A percentile compares a stretch with the other conserved stretches of the same genome.
These are phyloP conservation scores for Penicillium palitans DNA, from an alignment of 2,329 filamentous ascomycete species.

Conservation along the genomic window DNA sequence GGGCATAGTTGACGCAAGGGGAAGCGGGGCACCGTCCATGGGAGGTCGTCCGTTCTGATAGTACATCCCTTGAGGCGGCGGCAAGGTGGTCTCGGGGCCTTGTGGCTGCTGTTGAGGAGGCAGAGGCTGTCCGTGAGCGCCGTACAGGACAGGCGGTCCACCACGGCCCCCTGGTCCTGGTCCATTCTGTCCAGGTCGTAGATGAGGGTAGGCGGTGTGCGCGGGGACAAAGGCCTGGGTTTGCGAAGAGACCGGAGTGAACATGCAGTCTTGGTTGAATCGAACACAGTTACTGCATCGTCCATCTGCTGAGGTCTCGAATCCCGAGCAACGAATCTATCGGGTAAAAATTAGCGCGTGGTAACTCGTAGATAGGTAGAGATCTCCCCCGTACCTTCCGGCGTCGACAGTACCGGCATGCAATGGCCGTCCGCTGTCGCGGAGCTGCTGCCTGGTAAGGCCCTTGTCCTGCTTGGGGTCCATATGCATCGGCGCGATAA, in stretches of 20 bases:
- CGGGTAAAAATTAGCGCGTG: constrained; percentile 2
- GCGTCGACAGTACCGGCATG: constrained; percentile 53
- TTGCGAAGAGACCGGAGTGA: constrained; percentile 72
- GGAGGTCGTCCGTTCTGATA: constrained; percentile 38
- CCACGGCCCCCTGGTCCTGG: constrained; percentile 38
- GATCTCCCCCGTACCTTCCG: constrained; percentile 47
- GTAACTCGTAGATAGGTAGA: background rate
- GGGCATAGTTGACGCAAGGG: constrained; percentile 42
- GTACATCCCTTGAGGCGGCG: constrained; percentile 45
- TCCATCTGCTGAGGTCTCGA: constrained; percentile 69
- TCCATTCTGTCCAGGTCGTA: constrained; percentile 42
- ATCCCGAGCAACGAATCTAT: constrained; percentile 74
- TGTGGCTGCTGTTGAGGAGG: constrained; percentile 47
- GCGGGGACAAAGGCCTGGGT: constrained; percentile 73
- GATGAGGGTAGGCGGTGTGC: constrained; percentile 63
- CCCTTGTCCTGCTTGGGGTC: constrained; percentile 40
- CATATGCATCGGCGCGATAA: constrained; percentile 46
- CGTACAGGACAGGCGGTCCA: constrained; percentile 41
- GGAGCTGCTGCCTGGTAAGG: constrained; percentile 50
- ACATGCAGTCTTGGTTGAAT: constrained; percentile 76
- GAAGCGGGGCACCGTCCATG: constrained; percentile 33
- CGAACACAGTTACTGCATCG: constrained; percentile 71
- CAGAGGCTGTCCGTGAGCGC: constrained; percentile 52
- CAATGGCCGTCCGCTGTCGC: constrained; percentile 53
- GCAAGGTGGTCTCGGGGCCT: constrained; percentile 38